Conservation (phyloP, 208 protist genomes). For the Leptomonas seymouri region DNA sequence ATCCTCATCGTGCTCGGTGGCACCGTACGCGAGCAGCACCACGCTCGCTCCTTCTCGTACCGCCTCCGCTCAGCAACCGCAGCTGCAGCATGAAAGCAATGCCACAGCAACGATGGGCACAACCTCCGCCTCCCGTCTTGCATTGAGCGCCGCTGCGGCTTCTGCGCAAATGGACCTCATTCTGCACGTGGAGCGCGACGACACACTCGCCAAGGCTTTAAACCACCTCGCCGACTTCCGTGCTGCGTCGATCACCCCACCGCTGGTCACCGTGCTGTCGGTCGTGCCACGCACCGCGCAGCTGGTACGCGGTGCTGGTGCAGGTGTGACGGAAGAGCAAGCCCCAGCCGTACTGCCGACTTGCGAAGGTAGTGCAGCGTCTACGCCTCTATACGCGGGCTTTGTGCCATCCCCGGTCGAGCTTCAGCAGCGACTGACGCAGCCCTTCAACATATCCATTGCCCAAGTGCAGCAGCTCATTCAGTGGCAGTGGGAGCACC, state of each 20-base stretch:
- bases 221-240: constrained; percentile 6
- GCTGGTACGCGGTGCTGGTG: constrained; percentile 31
- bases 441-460: constrained; percentile 58
- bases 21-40: constrained; percentile 15
- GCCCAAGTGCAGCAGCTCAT: constrained; percentile 67
- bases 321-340: constrained; percentile 15
- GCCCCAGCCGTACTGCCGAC: background rate
- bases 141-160: background rate
- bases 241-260: constrained; percentile 10
- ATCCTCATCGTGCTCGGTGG: constrained; percentile 1
- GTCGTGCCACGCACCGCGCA: constrained; percentile 32
- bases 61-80: background rate
- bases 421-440: constrained; percentile 44
- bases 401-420: constrained; percentile 51
- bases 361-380: background rate
- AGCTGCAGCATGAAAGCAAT: background rate
- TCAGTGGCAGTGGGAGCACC: constrained; percentile 81
- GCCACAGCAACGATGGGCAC: background rate
- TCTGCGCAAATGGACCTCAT: constrained; percentile 21
- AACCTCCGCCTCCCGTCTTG: background rate
- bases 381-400: constrained; percentile 41
- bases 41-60: constrained; percentile 4
- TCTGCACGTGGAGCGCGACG: constrained; percentile 35
- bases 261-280: constrained; percentile 37
- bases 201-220: constrained; percentile 22